Percentiles rank a stretch among this genome's conserved stretches.
Conservation (phyloP, 345 rosid genomes). For the Camelina laxa region DNA sequence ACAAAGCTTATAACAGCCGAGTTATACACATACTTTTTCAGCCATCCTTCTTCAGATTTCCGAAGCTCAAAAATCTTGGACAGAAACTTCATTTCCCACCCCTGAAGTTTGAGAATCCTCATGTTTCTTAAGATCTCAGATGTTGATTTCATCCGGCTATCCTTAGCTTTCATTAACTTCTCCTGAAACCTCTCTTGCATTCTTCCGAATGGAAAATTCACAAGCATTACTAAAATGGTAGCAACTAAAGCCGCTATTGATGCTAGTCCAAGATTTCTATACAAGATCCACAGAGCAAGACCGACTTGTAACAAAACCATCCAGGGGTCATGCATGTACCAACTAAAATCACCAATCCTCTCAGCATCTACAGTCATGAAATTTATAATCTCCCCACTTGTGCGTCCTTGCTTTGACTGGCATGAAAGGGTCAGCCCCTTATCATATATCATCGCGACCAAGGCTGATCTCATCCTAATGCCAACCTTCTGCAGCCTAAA, state of each 20-base stretch:
- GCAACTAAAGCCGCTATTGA: slow-evolving; percentile 59
- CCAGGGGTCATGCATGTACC: slow-evolving; percentile 73
- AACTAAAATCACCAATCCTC: slow-evolving; percentile 58
- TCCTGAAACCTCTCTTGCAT: slow-evolving; percentile 67
- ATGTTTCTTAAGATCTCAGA: slow-evolving; percentile 72
- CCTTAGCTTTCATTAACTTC: slow-evolving; percentile 75
- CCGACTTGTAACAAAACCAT: slow-evolving; percentile 55
- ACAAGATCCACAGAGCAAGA: slow-evolving; percentile 62
- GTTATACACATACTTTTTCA: slow-evolving; percentile 60
- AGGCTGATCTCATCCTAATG: slow-evolving; percentile 53
- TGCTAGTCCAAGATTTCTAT: slow-evolving; percentile 65
- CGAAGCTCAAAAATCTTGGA: slow-evolving; percentile 60
- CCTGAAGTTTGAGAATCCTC: slow-evolving; percentile 82
- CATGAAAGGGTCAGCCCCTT: slow-evolving; percentile 67
- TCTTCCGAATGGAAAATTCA: slow-evolving; percentile 62
- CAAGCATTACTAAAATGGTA: slow-evolving; percentile 60
- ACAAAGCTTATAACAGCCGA: slow-evolving; percentile 55
- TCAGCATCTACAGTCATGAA: slow-evolving; percentile 74
- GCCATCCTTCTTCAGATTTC: slow-evolving; percentile 59
- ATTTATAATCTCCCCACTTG: slow-evolving; percentile 77
- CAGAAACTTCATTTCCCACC: slow-evolving; percentile 81
- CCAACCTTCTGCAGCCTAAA: slow-evolving; percentile 61
- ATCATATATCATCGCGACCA: slow-evolving; percentile 63
- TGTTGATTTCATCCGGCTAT: slow-evolving; percentile 66
- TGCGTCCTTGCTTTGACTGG: slow-evolving; percentile 58